Evolutionary conservation across 2,329 filamentous ascomycete species (phyloP), one percentile per base, ranked within the genome.

Genomic region (Anthostomella pinea): DNA sequence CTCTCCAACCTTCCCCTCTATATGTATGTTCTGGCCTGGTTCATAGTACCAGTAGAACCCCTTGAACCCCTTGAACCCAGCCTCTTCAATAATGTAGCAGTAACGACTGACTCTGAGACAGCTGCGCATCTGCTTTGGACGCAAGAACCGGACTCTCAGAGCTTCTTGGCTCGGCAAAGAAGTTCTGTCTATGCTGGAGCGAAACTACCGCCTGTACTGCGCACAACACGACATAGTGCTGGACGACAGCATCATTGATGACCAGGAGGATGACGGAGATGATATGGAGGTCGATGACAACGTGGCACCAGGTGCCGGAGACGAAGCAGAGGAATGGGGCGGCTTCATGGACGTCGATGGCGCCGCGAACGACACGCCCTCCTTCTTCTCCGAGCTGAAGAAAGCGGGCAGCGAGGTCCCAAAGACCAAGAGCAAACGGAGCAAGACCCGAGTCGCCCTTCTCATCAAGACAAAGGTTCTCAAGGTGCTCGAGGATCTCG

Each of bases 161-260:
- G 18, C 16, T 16, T 84, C 80, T 43, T 95, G 89, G 67, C 69
- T 94, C 33, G 85, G 85, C 11, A 89, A 80, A 39, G 87, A 87
- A 51, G 84, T 95, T 2, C 73, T 95, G 58, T 2, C 73, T 95
- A 58, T 96, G 73, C 69, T 95, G 14, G 88, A 94, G 65, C 72
- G 78, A 48, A 97, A 97, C 63, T 97, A 95, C 66, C 75, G 87
- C 45, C 85, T 89, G 3, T 97, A 82, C 76, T 95, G 90, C 60
- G 85, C 89, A 23, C 83, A 94, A 63, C 87, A 95, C 56, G 82
- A 89, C 54, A 79, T 95, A 11, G 64, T 79, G 0, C 63, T 95
- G 6, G 87, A 95, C 39, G 88, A 91, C 42, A 76, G 74, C 4
- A 45, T 73, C 3, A 64, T 68, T 1, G 68, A 70, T 4, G 70